phyloP scores from a whole-genome alignment of 441 rosid genomes.

The Erodium moschatum region DNA sequence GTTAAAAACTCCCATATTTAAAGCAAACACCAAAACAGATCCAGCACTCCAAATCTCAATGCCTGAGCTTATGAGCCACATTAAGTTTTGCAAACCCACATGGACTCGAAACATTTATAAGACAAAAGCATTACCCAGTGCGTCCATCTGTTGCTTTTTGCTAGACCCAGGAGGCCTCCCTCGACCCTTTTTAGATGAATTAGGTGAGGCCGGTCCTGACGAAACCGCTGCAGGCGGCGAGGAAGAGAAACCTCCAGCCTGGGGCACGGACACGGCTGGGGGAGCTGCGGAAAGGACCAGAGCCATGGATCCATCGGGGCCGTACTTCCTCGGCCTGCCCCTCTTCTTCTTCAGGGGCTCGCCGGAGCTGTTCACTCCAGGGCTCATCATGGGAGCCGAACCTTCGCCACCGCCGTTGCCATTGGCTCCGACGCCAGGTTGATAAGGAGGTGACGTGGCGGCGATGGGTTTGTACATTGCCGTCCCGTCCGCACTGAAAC shows the following conservation, averaged over 20 bases:
- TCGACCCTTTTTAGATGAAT: constrained; percentile 43
- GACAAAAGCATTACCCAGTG: constrained; percentile 33
- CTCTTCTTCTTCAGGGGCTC: constrained; percentile 54
- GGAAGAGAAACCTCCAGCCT: constrained; percentile 26
- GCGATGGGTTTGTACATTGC: constrained; percentile 45
- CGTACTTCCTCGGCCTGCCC: constrained; percentile 84
- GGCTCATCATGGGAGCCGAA: constrained; percentile 9
- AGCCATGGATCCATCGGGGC: constrained; percentile 50
- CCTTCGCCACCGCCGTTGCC: constrained; percentile 21
- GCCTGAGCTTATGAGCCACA: too few relatives aligned
- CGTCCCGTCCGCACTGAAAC: constrained; percentile 41
- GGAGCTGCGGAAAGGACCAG: constrained; percentile 34
- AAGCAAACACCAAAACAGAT: too few relatives aligned
- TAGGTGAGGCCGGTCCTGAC: constrained; percentile 30
- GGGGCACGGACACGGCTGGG: constrained; percentile 18
- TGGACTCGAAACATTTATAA: too few relatives aligned
- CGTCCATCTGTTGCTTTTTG: constrained; percentile 42
- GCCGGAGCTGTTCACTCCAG: constrained; percentile 14
- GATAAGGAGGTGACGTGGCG: constrained; percentile 38
- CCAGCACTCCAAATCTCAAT: too few relatives aligned
- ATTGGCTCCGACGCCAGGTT: constrained; percentile 18
- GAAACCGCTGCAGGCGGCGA: constrained; percentile 22
- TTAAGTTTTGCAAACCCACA: too few relatives aligned
- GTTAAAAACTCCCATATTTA: not conserved
- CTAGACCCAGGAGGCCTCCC: constrained; percentile 75